These are phyloP conservation scores for Fusarium sp. DNA, from an alignment of 2,329 filamentous ascomycete genomes.

Conservation along the genomic window DNA sequence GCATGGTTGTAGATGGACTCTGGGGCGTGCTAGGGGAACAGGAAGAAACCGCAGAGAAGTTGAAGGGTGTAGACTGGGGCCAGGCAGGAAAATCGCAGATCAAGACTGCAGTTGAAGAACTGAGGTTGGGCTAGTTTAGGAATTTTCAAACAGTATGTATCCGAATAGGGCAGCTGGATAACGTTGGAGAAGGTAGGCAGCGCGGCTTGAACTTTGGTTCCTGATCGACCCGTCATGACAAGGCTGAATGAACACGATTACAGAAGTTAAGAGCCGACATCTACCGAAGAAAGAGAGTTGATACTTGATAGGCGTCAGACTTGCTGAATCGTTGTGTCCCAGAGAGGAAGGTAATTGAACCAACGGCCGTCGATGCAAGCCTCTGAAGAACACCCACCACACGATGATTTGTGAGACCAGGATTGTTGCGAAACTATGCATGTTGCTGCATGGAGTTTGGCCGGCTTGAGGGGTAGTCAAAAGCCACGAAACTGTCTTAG, in stretches of 20 bases:
- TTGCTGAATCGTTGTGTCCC: constrained; percentile 8
- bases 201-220: constrained; percentile 26
- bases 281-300: constrained; percentile 18
- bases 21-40: constrained; percentile 58
- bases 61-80: constrained; percentile 69
- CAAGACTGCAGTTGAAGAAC: constrained; percentile 54
- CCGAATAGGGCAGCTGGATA: constrained; percentile 19
- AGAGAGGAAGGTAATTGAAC: constrained; percentile 33
- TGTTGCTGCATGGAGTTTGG: not conserved
- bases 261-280: constrained; percentile 5
- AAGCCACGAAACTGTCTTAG: constrained; percentile 15
- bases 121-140: constrained; percentile 52
- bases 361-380: constrained; percentile 2
- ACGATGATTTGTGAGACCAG: constrained; percentile 15
- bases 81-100: constrained; percentile 61
- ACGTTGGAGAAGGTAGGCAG: constrained; percentile 9
- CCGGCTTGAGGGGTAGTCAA: constrained; percentile 4
- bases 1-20: constrained; percentile 68
- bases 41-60: constrained; percentile 44
- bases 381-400: not conserved
- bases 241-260: not conserved
- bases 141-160: constrained; percentile 5
- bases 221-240: constrained; percentile 33
- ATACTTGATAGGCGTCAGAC: constrained; percentile 7
- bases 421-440: not conserved